Evolutionary conservation across 2,329 filamentous ascomycete species (phyloP), one percentile per base, ranked within the genome.

Genomic region (Penicillium sp.): DNA sequence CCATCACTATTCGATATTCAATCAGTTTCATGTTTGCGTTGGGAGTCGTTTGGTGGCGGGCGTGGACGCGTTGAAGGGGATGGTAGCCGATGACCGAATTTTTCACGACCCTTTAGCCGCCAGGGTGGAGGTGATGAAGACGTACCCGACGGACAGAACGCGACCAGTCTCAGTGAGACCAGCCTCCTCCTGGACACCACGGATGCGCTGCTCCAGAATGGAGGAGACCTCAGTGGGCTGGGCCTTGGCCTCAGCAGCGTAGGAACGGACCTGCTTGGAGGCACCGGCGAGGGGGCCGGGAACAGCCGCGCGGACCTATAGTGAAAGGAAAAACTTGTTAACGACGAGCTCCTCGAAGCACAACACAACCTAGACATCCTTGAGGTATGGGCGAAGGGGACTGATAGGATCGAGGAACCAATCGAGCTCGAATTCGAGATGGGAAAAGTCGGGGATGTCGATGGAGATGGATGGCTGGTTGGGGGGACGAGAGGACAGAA

Each of bases 151-250:
- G 75, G 92, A 97, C 72, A 99, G 88, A 75, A 99, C 94, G 83
- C 93, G 92, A 77, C 94, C 94, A 76, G 94, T 99, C 89, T 99
- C 94, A 79, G 94, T 92, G 72, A 99, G 90, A 78, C 86, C 87
- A 76, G 91, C 85, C 85, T 97, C 94, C 83, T 97, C 94, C 81
- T 96, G 90, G 69, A 97, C 91, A 85, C 94, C 94, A 77, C 94
- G 91, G 76, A 99, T 99, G 81, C 92, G 87, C 87, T 97, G 93
- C 85, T 97, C 94, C 77, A 99, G 90, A 80, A 99, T 97, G 71
- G 93, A 97, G 70, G 94, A 97, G 72, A 97, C 93, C 85, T 99
- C 94, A 73, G 93, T 99, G 71, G 94, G 94, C 59, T 92, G 81
- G 73, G 94, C 92, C 87, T 97, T 97, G 69, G 91, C 89, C 75